These are phyloP conservation scores for Cicer arietinum DNA, from an alignment of 306 rosid species.

Conservation along the genomic window DNA sequence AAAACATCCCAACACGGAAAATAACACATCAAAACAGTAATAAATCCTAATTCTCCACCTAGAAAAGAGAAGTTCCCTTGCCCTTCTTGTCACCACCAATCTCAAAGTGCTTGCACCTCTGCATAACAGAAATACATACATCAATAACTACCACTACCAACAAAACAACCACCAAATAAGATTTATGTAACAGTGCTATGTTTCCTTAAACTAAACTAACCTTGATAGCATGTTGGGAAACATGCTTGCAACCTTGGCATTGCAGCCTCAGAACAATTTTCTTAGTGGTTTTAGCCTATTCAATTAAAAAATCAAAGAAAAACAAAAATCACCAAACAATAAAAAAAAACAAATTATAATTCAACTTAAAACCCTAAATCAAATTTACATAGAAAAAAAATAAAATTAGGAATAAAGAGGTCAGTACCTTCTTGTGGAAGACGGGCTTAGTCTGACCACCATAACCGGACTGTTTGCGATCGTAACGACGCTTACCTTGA, in stretches of 20 bases:
- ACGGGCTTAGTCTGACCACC: constrained; percentile 70
- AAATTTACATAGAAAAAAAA: neutral
- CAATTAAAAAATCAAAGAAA: constrained; percentile 1
- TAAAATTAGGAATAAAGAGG: neutral
- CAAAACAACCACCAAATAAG: neutral
- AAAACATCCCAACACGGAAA: constrained; percentile 30
- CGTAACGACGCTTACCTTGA: constrained; percentile 65
- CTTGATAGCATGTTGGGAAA: constrained; percentile 61
- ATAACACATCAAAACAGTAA: constrained; percentile 14
- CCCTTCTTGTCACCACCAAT: constrained; percentile 73
- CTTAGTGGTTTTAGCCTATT: constrained; percentile 65
- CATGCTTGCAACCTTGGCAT: constrained; percentile 67
- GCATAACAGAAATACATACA: constrained; percentile 39
- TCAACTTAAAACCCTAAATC: neutral
- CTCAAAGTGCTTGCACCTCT: constrained; percentile 73
- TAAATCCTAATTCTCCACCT: constrained; percentile 34
- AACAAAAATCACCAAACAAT: neutral
- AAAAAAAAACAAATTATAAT: neutral
- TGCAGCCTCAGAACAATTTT: constrained; percentile 66
- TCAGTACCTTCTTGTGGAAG: constrained; percentile 60
- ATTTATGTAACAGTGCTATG: neutral
- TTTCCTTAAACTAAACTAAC: constrained; percentile 31
- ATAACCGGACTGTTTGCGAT: constrained; percentile 64
- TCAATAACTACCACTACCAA: neutral
- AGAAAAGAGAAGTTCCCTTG: constrained; percentile 66